A percentile compares a stretch with the other conserved stretches of the same genome.
Evolutionary conservation across 495 filamentous ascomycete genomes (phyloP).

Genomic region (Talaromyces liani): DNA sequence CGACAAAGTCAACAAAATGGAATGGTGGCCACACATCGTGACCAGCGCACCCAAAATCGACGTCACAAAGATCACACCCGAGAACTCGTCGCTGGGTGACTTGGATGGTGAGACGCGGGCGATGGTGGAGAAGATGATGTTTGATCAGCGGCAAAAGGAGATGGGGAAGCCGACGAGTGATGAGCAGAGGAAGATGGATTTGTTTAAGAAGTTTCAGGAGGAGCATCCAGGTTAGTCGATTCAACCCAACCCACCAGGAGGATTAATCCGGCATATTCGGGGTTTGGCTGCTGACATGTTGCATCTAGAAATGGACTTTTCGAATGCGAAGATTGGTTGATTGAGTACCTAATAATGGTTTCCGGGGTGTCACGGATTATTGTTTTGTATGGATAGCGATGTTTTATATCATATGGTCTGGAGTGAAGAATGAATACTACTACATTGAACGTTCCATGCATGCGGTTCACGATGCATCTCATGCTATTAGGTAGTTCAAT

Average conservation of each 20-base stretch:
- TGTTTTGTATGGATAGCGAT: background rate
- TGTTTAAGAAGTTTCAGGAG: conserved; percentile 84
- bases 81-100: conserved; percentile 83
- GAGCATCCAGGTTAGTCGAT: conserved; percentile 87
- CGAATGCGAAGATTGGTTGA: conserved; percentile 37
- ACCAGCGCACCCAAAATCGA: conserved; percentile 77
- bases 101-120: conserved; percentile 89
- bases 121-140: conserved; percentile 99
- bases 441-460: background rate
- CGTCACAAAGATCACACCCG: conserved; percentile 87
- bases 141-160: conserved; percentile 95
- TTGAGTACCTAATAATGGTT: background rate
- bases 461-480: background rate
- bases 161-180: conserved; percentile 79
- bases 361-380: background rate
- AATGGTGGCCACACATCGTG: conserved; percentile 95
- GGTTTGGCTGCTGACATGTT: conserved; percentile 5
- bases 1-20: conserved; percentile 94
- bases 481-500: background rate
- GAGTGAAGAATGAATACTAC: background rate
- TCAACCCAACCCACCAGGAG: background rate
- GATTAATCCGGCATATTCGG: background rate
- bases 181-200: conserved; percentile 85
- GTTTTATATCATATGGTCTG: background rate
- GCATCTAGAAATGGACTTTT: conserved; percentile 41